Percentiles rank a stretch among this genome's conserved stretches.
These are phyloP conservation scores for Cnidoscolus chayamansa DNA, from an alignment of 441 rosid species.

Conservation along the genomic window DNA sequence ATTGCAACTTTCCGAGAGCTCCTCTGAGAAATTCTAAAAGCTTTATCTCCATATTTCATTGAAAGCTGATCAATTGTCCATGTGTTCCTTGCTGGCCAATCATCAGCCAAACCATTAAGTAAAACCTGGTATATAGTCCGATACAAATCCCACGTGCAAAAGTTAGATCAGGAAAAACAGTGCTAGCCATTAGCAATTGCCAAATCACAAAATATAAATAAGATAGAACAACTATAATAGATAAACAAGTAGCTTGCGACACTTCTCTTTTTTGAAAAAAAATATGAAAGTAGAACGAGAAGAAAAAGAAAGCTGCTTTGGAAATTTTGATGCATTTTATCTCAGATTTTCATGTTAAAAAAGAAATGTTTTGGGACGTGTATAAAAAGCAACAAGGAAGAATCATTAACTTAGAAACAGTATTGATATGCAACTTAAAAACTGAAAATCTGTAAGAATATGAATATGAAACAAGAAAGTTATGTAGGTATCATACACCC, in stretches of 20 bases:
- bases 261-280: not conserved
- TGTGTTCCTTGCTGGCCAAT: slow-evolving; percentile 81
- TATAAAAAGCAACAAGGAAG: not conserved
- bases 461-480: not conserved
- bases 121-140: slow-evolving; percentile 52
- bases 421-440: not conserved
- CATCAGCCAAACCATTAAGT: slow-evolving; percentile 71
- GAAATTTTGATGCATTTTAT: slow-evolving; percentile 3
- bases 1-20: slow-evolving; percentile 59
- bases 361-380: not conserved
- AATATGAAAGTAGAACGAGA: not conserved
- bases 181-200: not conserved
- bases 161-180: not conserved
- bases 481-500: not conserved
- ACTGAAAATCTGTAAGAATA: not conserved
- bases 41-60: slow-evolving; percentile 56
- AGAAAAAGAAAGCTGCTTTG: not conserved
- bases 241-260: not conserved
- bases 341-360: not conserved
- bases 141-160: slow-evolving; percentile 19
- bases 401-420: not conserved
- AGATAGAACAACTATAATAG: not conserved
- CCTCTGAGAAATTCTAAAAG: slow-evolving; percentile 84
- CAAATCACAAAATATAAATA: not conserved
- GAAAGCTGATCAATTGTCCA: slow-evolving; percentile 78